Percentiles rank a stretch among this genome's conserved stretches.
These are phyloP conservation scores for Fusarium sp. DNA, from an alignment of 2,329 filamentous ascomycete genomes.

Conservation along the genomic window DNA sequence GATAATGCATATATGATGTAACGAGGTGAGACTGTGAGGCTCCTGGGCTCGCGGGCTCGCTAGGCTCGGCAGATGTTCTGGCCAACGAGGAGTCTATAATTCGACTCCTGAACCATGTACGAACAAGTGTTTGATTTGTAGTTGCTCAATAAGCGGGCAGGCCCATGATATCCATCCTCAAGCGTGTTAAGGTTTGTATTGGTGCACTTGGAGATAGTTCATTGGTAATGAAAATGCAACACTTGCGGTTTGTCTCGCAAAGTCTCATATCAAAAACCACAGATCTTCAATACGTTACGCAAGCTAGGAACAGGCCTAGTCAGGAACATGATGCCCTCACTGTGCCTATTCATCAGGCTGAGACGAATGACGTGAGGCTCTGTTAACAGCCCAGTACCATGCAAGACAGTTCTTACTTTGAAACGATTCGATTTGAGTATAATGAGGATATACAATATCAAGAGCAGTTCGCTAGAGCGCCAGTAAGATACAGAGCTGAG, in stretches of 20 bases:
- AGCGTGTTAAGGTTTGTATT: not conserved
- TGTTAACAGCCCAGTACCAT: not conserved
- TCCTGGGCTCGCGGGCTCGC: slow-evolving; percentile 2
- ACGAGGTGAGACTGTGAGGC: slow-evolving; percentile 13
- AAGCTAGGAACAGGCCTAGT: slow-evolving; percentile 35
- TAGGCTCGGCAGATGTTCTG: slow-evolving; percentile 32
- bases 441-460: not conserved
- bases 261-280: slow-evolving; percentile 5
- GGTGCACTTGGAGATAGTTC: not conserved
- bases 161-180: slow-evolving; percentile 6
- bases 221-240: not conserved
- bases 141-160: slow-evolving; percentile 8
- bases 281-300: slow-evolving; percentile 26
- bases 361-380: slow-evolving; percentile 1
- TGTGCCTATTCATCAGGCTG: slow-evolving; percentile 2
- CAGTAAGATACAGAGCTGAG: not conserved
- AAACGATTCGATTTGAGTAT: slow-evolving; percentile 10
- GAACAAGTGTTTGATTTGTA: slow-evolving; percentile 7
- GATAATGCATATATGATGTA: slow-evolving; percentile 35
- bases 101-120: slow-evolving; percentile 4
- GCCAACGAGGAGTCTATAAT: slow-evolving; percentile 16
- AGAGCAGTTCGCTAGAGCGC: not conserved
- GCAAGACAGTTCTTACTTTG: not conserved
- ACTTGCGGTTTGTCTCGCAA: not conserved
- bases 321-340: slow-evolving; percentile 26